These are phyloP conservation scores for Xylaria sp. DNA, from an alignment of 2,329 filamentous ascomycete genomes.

Conservation along the genomic window DNA sequence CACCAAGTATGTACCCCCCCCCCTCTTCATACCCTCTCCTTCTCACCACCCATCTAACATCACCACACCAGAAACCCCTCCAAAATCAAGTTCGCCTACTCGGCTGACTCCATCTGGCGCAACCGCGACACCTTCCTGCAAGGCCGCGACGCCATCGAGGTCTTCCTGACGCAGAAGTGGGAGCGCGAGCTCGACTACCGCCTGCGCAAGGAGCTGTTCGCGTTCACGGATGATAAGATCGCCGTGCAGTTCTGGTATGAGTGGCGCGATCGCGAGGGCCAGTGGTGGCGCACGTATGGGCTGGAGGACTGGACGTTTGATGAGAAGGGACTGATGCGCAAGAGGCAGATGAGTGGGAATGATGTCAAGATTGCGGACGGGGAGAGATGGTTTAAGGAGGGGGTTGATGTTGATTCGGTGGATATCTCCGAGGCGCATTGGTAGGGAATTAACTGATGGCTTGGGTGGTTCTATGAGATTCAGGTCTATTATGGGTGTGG, in stretches of 20 bases:
- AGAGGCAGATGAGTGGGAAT: constrained; percentile 72
- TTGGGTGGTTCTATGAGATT: too few relatives aligned
- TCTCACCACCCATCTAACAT: background rate
- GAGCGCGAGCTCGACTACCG: constrained; percentile 63
- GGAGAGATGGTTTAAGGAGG: constrained; percentile 65
- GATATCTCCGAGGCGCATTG: constrained; percentile 64
- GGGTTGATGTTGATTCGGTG: constrained; percentile 62
- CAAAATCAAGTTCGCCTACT: constrained; percentile 66
- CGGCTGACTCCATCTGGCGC: constrained; percentile 70
- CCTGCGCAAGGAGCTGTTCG: constrained; percentile 78
- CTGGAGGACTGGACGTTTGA: constrained; percentile 77
- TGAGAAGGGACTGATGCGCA: constrained; percentile 63
- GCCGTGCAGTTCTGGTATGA: constrained; percentile 93
- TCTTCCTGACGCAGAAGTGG: constrained; percentile 71
- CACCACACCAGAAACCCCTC: constrained; percentile 51
- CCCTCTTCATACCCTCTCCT: too few relatives aligned
- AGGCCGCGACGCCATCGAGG: constrained; percentile 62
- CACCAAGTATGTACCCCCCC: constrained; percentile 48
- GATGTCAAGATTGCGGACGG: constrained; percentile 58
- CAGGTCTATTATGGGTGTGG: too few relatives aligned
- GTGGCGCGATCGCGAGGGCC: constrained; percentile 61
- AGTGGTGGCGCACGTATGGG: constrained; percentile 86
- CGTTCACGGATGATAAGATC: constrained; percentile 63
- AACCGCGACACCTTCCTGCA: constrained; percentile 66
- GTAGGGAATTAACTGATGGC: constrained; percentile 34